phyloP scores from a whole-genome alignment of 805 yeast species.

The Blastobotrys mokoenaii region DNA sequence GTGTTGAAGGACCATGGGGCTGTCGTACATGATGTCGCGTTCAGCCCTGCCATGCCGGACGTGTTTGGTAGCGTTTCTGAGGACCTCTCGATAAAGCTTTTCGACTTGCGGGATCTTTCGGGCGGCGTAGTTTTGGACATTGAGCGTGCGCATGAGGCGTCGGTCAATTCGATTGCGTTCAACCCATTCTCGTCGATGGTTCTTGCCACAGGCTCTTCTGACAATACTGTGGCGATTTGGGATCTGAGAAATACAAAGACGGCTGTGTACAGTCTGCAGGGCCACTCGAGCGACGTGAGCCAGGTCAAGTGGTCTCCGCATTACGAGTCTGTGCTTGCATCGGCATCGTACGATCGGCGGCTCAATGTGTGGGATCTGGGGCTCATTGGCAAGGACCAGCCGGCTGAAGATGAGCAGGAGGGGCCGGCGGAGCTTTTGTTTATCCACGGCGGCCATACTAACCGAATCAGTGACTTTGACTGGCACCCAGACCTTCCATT shows the following conservation, averaged over 20 bases:
- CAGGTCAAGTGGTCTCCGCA: conserved; percentile 47
- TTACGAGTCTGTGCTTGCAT: conserved; percentile 46
- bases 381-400: conserved; percentile 42
- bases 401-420: conserved; percentile 43
- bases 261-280: conserved; percentile 57
- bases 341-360: conserved; percentile 61
- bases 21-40: conserved; percentile 59
- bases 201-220: conserved; percentile 73
- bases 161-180: conserved; percentile 57
- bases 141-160: conserved; percentile 22
- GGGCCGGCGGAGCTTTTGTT: conserved; percentile 73
- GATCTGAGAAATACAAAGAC: conserved; percentile 56
- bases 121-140: conserved; percentile 37
- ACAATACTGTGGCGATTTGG: conserved; percentile 60
- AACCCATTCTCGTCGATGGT: conserved; percentile 45
- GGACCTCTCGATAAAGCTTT: conserved; percentile 53
- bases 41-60: conserved; percentile 37
- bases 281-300: conserved; percentile 52
- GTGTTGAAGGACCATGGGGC: conserved; percentile 32
- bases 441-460: conserved; percentile 84
- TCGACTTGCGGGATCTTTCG: conserved; percentile 50
- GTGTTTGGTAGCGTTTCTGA: conserved; percentile 68
- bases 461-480: conserved; percentile 54
- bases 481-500: conserved; percentile 58
- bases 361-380: conserved; percentile 69